Base-by-base conservation (phyloP, 2,329 filamentous ascomycete species). In the Colletotrichum eremochloae region DNA sequence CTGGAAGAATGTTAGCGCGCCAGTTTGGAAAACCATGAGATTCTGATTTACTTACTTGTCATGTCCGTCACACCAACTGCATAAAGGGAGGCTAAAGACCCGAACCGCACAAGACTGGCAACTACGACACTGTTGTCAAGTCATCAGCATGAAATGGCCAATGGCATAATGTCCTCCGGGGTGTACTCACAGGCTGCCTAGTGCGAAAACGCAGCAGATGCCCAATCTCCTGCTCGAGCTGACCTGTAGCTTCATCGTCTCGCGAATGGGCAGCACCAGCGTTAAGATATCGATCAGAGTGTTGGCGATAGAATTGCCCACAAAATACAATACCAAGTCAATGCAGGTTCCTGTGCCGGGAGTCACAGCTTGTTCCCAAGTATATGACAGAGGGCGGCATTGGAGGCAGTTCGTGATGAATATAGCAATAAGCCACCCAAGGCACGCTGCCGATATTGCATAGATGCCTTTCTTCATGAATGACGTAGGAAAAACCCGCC, bases 191-290 rank as follows among this genome's bases (percentile, higher is more conserved):
- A 67, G 56, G 8, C 65, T 67, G 8, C 65, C 65, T 15, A 67
- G 65, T 1, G 24, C 57, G 31, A 68, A 68, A 46, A 63, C 38
- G 20, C 65, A 68, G 65, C 65, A 68, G 38, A 63, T 68, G 65
- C 65, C 57, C 7, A 68, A 12, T 46, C 29, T 46, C 48, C 38
- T 68, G 48, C 29, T 44, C 65, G 65, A 63, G 65, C 65, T 68
- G 38, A 68, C 65, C 65, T 68, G 65, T 14, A 68, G 65, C 65
- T 63, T 68, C 48, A 68, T 29, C 29, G 57, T 68, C 56, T 68
- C 65, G 20, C 38, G 65, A 15, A 68, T 68, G 48, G 65, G 65
- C 38, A 68, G 56, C 31, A 63, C 48, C 46, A 63, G 38, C 3
- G 57, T 68, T 18, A 68, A 29, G 20, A 62, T 55, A 9, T 68